phyloP scores from a whole-genome alignment of 164 flowering plant genomes.

The Litsea cubeba region DNA sequence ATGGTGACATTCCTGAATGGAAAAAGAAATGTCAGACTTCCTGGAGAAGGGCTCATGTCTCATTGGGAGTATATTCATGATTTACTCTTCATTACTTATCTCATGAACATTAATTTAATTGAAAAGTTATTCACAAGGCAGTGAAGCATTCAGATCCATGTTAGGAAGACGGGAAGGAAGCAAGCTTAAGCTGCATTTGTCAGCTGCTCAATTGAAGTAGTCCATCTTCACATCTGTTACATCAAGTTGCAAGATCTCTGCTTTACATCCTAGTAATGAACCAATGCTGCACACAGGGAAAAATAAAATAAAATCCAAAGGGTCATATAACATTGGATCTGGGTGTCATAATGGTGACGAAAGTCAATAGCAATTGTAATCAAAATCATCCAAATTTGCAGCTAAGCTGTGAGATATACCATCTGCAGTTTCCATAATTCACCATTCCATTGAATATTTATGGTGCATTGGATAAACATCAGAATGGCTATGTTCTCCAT shows the following conservation, averaged over 20 bases:
- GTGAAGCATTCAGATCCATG: background rate
- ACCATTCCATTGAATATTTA: background rate
- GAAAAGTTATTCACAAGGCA: background rate
- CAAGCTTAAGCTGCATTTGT: background rate
- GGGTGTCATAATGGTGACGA: background rate
- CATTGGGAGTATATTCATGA: too few relatives aligned
- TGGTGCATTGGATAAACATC: background rate
- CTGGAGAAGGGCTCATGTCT: background rate
- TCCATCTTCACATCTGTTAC: conserved; percentile 96
- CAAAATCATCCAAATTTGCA: background rate
- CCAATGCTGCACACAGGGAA: conserved; percentile 55
- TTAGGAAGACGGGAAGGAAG: too few relatives aligned
- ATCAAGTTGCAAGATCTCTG: conserved; percentile 93
- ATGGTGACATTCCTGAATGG: background rate
- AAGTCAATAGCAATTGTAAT: background rate
- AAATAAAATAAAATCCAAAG: background rate
- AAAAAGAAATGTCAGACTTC: background rate
- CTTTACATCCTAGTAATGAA: conserved; percentile 82
- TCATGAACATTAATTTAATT: too few relatives aligned
- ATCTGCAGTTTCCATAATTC: too few relatives aligned
- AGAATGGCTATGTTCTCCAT: background rate
- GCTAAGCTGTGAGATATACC: background rate
- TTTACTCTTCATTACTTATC: too few relatives aligned
- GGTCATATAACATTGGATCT: background rate
- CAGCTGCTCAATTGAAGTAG: conserved; percentile 32